Evolutionary conservation across 169 alveolate genomes (phyloP).

Genomic region (Besnoitia besnoiti): DNA sequence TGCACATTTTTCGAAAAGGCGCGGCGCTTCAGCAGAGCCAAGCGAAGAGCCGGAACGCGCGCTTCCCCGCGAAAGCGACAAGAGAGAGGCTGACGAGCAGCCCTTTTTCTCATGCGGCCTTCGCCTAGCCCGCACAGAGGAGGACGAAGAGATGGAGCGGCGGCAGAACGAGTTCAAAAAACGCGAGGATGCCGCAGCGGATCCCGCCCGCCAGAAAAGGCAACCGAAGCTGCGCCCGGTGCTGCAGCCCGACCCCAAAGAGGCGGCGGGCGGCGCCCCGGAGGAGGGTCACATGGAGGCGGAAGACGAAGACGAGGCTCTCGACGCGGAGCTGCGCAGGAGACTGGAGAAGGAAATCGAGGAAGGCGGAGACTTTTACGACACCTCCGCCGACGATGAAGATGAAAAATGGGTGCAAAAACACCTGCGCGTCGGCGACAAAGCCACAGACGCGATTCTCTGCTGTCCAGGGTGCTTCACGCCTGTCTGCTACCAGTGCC

Average conservation of each 20-base stretch:
- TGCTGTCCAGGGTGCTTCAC: conserved; percentile 68
- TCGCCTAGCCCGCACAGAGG: no score
- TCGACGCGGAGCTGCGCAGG: not conserved
- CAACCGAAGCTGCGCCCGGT: not conserved
- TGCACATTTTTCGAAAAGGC: no score
- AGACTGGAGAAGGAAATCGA: not conserved
- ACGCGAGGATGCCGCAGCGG: not conserved
- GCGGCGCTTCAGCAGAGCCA: no score
- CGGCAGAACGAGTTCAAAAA: not conserved
- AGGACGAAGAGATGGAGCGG: not conserved
- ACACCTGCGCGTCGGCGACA: conserved; percentile 43
- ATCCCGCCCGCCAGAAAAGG: not conserved
- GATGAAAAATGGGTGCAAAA: conserved; percentile 28
- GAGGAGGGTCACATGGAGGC: not conserved
- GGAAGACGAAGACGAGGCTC: conserved; percentile 27
- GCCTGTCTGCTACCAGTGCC: conserved; percentile 65
- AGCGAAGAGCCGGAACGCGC: no score
- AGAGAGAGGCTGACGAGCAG: no score
- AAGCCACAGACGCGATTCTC: conserved; percentile 52
- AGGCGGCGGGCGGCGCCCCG: no score
- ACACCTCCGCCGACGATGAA: conserved; percentile 30
- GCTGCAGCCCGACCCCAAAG: not conserved
- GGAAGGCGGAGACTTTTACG: conserved; percentile 9
- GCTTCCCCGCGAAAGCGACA: no score
- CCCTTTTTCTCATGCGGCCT: no score